These are phyloP conservation scores for Baorangia bicolor DNA, from an alignment of 768 basidiomycete species.

Conservation along the genomic window DNA sequence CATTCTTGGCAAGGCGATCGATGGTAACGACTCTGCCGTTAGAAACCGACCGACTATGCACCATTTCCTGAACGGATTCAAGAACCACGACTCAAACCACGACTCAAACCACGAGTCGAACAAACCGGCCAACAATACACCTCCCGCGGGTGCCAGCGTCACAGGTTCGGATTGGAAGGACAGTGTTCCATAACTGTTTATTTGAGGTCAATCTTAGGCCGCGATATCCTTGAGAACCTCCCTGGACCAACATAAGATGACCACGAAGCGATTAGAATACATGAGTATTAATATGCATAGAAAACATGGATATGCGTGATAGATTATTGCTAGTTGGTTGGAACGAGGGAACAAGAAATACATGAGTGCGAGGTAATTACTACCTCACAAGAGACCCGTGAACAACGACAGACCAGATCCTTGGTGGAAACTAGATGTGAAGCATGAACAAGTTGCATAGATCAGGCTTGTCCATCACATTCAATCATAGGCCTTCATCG, in stretches of 20 bases:
- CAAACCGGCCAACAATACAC: too few relatives aligned
- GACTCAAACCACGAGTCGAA: too few relatives aligned
- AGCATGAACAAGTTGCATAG: too few relatives aligned
- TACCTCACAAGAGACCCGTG: background rate
- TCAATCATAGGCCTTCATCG: conserved; percentile 33
- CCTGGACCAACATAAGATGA: background rate
- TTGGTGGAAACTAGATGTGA: background rate
- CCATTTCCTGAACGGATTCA: too few relatives aligned
- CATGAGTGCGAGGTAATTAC: background rate
- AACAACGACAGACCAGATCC: background rate
- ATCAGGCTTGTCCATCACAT: too few relatives aligned
- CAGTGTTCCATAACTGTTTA: background rate
- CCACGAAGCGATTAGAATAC: background rate
- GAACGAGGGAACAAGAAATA: background rate
- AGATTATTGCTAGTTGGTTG: background rate
- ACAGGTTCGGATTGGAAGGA: background rate
- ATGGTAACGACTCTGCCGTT: too few relatives aligned
- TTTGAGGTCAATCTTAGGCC: background rate
- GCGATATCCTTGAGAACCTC: background rate
- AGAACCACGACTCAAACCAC: too few relatives aligned
- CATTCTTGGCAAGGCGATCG: background rate
- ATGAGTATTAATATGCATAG: background rate
- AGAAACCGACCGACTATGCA: background rate
- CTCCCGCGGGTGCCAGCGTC: too few relatives aligned
- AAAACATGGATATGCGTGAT: background rate